Evolutionary conservation across 164 flowering plant species (phyloP), one percentile per base, ranked within the genome.

Genomic region (Warburgia ugandensis): DNA sequence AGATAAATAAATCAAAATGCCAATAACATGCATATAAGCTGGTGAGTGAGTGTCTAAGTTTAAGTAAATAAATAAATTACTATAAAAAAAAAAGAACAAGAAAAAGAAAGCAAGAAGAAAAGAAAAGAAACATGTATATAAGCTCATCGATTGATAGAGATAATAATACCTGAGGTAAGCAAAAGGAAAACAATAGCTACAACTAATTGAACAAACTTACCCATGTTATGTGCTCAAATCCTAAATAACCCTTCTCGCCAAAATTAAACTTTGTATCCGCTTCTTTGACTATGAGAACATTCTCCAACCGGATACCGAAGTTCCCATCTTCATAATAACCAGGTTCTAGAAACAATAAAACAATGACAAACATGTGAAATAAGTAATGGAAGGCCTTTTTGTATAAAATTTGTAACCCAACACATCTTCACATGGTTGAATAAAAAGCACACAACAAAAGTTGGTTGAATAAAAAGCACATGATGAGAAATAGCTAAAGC

Each of bases 211-310:
- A 33, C 32, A 38, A 48, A 36, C 78, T 68, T 71, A 86, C 99
- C 99, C 99, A 92, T 62, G 99, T 94, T 49, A 94, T 86, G 63
- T 94, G 92, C 83, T 94, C 99, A 65, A 94, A 86, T 19, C 76
- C 50, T 42, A 94, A 63, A 72, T 84, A 89, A 14, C 97, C 99
- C 70, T 84, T 89, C 48, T 79, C 86, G 5, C 94, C 97, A 51
- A 94, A 94, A 59, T 89, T 89, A 72, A 76, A 94, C 50, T 80
- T 59, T 46, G 99, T 89, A 42, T 75, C 72, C n/a, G 92, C 97
- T 39, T 89, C 90, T 29, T 80, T 84, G 41, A 94, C 71, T 37
- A 94, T 53, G 16, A 94, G 86, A 58, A 89, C 97, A 73, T 94
- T 94, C 77, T 94, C 99, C 77, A 94, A 72, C 66, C 99, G 79